Percentiles rank a stretch among this genome's conserved stretches.
Conservation (phyloP, 2,329 filamentous ascomycete species). For the Graphium sp. region DNA sequence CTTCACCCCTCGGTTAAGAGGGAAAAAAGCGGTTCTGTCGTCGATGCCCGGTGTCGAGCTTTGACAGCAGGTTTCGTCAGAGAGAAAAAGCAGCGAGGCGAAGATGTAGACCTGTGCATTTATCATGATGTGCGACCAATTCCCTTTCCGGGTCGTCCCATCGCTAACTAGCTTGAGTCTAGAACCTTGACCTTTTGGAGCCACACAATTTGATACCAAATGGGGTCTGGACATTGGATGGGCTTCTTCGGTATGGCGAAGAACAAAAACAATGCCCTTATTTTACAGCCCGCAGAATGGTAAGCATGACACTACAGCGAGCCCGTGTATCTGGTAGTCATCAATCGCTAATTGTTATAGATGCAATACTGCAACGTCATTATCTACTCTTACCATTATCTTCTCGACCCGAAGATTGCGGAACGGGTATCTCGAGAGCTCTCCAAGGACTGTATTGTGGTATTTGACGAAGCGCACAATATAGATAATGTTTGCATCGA, state of each 20-base stretch:
- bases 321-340: neutral
- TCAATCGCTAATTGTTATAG: constrained; percentile 20
- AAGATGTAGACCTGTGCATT: constrained; percentile 84
- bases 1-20: constrained; percentile 90
- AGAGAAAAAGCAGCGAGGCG: constrained; percentile 90
- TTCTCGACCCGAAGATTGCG: constrained; percentile 94
- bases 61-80: constrained; percentile 94
- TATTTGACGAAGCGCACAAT: constrained; percentile 97
- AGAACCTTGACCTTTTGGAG: constrained; percentile 88
- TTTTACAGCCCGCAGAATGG: constrained; percentile 89
- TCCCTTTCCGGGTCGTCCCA: neutral
- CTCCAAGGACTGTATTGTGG: constrained; percentile 95
- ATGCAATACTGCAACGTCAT: constrained; percentile 99
- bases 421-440: constrained; percentile 89
- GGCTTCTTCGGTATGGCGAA: constrained; percentile 76
- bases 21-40: constrained; percentile 86
- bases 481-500: constrained; percentile 99
- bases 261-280: constrained; percentile 95
- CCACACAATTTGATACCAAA: constrained; percentile 89
- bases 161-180: constrained; percentile 7
- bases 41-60: constrained; percentile 91
- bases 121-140: constrained; percentile 67
- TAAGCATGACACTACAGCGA: constrained; percentile 18
- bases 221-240: constrained; percentile 91
- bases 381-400: constrained; percentile 98